Base-by-base conservation (phyloP, 1,284 basidiomycete species). In the Cystobasidium sp. region DNA sequence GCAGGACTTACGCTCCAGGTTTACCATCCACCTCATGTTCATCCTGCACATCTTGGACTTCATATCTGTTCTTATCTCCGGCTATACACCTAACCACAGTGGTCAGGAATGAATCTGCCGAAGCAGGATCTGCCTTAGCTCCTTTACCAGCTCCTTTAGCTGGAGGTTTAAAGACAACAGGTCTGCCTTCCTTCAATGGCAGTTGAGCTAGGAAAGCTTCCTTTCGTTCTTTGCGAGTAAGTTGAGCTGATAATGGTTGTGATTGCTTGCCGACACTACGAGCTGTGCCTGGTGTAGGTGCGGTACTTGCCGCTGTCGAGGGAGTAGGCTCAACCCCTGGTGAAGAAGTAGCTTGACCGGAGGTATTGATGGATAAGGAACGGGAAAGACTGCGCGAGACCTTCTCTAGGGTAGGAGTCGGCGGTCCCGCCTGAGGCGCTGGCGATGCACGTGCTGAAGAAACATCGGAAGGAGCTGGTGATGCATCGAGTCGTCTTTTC, bases 61-160 rank as follows among this genome's bases (percentile, higher is more conserved):
- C 77, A 68, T 81, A 78, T 76, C 80, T 70, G 44, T 79, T 83
- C 79, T 82, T 83, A 76, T 85, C 84, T 14, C 80, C 79, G 0
- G 76, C 74, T 31, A 84, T 78, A 74, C 80, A 82, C 56, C 78
- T 76, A 59, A 82, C 79, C 37, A 86, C 79, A n/a, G 78, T 80
- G 6, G 83, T 84, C 63, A 85, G 77, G 62, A 85, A 85, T 83
- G 83, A 85, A 20, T 79, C 80, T 9, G 70, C 66, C 31, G 78
- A 78, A 69, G 77, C 75, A 12, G 44, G 64, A 61, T 20, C 74
- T 10, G 37, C 68, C 20, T 75, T 69, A 1, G 61, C 53, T 8
- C 78, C 80, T 31, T 80, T 68, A 78, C 52, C 80, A 79, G 31
- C 75, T 68, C 7, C 74, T 77, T 31, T 78, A 24, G 56, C 43